A percentile compares a stretch with the other conserved stretches of the same genome.
These are phyloP conservation scores for Austroboletus novae-zelandiae DNA, from an alignment of 1,284 basidiomycete species.

Conservation along the genomic window DNA sequence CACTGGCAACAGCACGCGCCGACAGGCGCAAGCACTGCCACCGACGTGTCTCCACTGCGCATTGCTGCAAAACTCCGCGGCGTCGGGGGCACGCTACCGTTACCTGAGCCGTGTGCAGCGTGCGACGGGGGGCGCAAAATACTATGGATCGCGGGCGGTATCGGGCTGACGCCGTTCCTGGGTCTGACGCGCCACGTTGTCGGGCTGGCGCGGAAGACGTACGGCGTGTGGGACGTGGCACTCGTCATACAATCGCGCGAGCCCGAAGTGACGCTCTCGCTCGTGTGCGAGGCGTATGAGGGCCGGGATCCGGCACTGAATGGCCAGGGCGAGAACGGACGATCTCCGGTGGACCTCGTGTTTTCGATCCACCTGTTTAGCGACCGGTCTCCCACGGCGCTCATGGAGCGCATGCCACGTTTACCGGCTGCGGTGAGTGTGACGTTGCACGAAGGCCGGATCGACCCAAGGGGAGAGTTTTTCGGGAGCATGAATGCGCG, in stretches of 20 bases:
- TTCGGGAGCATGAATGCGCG: constrained; percentile 13
- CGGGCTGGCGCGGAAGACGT: constrained; percentile 9
- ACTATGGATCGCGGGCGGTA: constrained; percentile 27
- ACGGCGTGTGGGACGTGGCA: constrained; percentile 19
- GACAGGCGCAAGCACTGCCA: not conserved
- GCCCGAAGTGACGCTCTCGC: constrained; percentile 20
- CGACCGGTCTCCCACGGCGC: not conserved
- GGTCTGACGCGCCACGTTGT: constrained; percentile 15
- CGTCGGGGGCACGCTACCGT: constrained; percentile 26
- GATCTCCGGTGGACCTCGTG: constrained; percentile 1
- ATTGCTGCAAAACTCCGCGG: constrained; percentile 35
- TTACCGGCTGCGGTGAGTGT: constrained; percentile 13
- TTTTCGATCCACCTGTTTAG: constrained; percentile 21
- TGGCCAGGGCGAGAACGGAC: not conserved
- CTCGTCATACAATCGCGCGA: constrained; percentile 24
- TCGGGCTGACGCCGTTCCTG: constrained; percentile 23
- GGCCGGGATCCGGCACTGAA: not conserved
- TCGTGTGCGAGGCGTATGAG: constrained; percentile 20
- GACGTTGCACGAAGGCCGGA: constrained; percentile 11
- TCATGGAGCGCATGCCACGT: not conserved
- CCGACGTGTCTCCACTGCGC: constrained; percentile 26
- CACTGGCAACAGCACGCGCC: not conserved
- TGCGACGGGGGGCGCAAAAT: constrained; percentile 22
- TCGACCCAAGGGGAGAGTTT: constrained; percentile 16
- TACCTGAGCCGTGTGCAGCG: constrained; percentile 27